Evolutionary conservation across 192 early-diverging fungal species (phyloP), one percentile per base, ranked within the genome.

Genomic region (Coemansia sp.): DNA sequence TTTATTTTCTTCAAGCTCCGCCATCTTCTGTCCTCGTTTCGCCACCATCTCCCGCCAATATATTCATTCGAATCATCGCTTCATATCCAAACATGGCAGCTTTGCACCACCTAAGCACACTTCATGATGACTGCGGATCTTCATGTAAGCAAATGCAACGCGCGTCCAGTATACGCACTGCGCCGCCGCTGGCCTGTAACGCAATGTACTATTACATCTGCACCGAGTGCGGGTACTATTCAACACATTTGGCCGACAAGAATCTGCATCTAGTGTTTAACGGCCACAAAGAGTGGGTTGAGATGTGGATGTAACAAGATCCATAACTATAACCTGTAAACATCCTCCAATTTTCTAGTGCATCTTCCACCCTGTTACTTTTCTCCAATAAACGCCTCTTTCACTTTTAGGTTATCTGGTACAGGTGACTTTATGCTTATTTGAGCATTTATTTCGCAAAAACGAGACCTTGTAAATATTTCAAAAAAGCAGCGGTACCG

Each of bases 201-300:
- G 32, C 54, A 61, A 60, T 47, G 32, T 74, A 71, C 68, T 80
- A 80, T 58, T 69, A 70, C 54, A 66, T 80, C n/a, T 80, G 77
- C 61, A 39, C 53, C 32, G 71, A 64, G 27, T 80, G 77, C 41
- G 71, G 77, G n/a, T 64, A 51, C 49, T 80, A 74, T 43, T 59
- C 57, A 8, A 68, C 61, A 1, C 65, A 67, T 9, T 57, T 80
- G n/a, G 64, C 71, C 14, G 71, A 74, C 35, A 71, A 74, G 62
- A 80, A 80, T 50, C 38, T 69, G 38, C 77, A 80, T 26, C 59
- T 74, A 4, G 77, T 80, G 19, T 74, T 53, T 41, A 55, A 52
- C 5, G 71, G 68, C 18, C 77, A 80, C 62, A 61, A 66, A 19
- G 64, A 69, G 10, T 80, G 77, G 77, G 38, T 71, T 4, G 70